Evolutionary conservation across 371 early-diverging fungal genomes (phyloP), one percentile per base, ranked within the genome.

Genomic region (Mortierella sp.): DNA sequence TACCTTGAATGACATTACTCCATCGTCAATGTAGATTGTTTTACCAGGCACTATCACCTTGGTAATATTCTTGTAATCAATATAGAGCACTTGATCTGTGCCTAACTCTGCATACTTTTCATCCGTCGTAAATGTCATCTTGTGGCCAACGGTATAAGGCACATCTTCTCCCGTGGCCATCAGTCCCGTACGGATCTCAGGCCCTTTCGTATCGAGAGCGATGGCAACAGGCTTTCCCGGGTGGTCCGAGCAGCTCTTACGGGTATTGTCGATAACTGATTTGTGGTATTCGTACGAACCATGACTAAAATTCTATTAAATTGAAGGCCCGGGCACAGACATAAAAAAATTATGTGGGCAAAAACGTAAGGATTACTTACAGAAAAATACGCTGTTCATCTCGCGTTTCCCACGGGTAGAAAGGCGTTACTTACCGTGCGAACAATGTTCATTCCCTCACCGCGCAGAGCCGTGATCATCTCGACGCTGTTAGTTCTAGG

Each of bases 381-480:
- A 35, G 30, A 51, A 67, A 37, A 47, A 28, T 51, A n/a, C 8
- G n/a, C 8, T 51, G 8, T n/a, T n/a, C 22, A 55, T 18, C 51
- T 8, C 22, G 39, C 40, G 8, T 11, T 11, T 35, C 55, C 24
- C 61, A 60, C 35, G 40, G 22, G 32, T 20, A 32, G 10, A 58
- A 58, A 30, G 30, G 18, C 1, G 24, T 1, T 30, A n/a, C 73
- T 51, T 68, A 81, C 81, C 93, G 94, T 93, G 75, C 99, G 94
- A 55, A 94, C 94, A 68, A 99, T 93, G 84, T 94, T 96, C 94
- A 99, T 94, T 62, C 99, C 99, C 9, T 94, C 93, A 73, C 93
- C 88, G 83, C 94, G 91, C 75, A 97, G 88, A 77, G 94, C 91
- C 47, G 91, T 90, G 58, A 97, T 89, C 89, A 90, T 91, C 71